phyloP scores from a whole-genome alignment of 805 yeast genomes.

The Millerozyma miso region DNA sequence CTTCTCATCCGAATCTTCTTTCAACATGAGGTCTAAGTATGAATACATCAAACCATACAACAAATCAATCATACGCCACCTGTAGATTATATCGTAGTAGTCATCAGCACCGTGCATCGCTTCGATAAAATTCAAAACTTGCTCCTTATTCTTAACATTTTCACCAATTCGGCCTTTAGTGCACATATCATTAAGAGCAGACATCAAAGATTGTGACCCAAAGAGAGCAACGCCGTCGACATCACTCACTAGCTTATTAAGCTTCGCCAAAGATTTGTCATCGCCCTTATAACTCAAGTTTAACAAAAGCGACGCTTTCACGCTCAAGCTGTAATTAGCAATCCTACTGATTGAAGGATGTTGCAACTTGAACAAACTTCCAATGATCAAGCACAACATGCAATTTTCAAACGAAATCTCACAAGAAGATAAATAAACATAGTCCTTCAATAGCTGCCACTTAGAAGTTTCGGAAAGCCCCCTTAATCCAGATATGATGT shows the following conservation, averaged over 20 bases:
- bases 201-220: constrained; percentile 20
- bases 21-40: constrained; percentile 13
- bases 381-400: constrained; percentile 26
- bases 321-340: constrained; percentile 20
- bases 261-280: constrained; percentile 15
- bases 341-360: constrained; percentile 16
- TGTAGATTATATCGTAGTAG: constrained; percentile 23
- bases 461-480: constrained; percentile 13
- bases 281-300: constrained; percentile 30
- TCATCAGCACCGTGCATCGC: constrained; percentile 16
- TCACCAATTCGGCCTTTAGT: constrained; percentile 19
- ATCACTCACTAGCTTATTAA: constrained; percentile 22
- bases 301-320: constrained; percentile 21
- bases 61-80: constrained; percentile 36
- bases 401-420: constrained; percentile 32
- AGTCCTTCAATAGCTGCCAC: constrained; percentile 19
- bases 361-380: constrained; percentile 20
- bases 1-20: constrained; percentile 7
- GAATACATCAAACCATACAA: constrained; percentile 26
- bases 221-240: constrained; percentile 31
- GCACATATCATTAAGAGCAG: constrained; percentile 26
- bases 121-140: constrained; percentile 29
- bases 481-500: constrained; percentile 13
- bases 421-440: constrained; percentile 22
- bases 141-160: constrained; percentile 23